Conservation (phyloP, 164 flowering plant genomes). For the Magnolia sinica region DNA sequence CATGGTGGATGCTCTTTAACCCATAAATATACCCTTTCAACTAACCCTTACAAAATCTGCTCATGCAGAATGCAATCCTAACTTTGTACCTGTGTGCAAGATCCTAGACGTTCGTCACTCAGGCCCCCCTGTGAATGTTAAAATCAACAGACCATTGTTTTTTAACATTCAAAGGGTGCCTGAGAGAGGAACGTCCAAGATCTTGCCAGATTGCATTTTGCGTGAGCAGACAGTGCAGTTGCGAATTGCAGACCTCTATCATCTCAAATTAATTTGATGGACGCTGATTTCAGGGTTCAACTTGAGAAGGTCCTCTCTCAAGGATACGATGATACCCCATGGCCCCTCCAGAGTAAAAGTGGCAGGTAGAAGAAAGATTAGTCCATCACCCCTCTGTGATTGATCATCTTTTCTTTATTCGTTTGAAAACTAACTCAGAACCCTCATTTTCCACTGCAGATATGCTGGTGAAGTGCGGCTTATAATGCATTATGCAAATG, state of each 20-base stretch:
- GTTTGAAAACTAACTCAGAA: neutral
- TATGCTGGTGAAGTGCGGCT: constrained; percentile 78
- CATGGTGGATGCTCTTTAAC: neutral
- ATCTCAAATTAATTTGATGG: neutral
- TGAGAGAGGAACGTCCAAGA: too few relatives aligned
- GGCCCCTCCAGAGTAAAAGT: constrained; percentile 66
- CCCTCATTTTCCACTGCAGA: constrained; percentile 33
- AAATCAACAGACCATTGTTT: too few relatives aligned
- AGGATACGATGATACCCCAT: constrained; percentile 72
- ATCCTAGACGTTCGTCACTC: too few relatives aligned
- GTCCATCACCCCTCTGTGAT: neutral
- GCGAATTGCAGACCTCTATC: neutral
- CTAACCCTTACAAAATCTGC: too few relatives aligned
- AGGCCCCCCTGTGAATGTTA: too few relatives aligned
- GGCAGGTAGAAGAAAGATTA: constrained; percentile 45
- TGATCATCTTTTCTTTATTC: neutral
- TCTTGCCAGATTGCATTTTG: neutral
- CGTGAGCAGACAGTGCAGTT: neutral
- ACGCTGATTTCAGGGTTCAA: constrained; percentile 47
- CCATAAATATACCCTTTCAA: too few relatives aligned
- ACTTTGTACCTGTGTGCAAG: too few relatives aligned
- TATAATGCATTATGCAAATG: constrained; percentile 60
- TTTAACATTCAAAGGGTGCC: too few relatives aligned
- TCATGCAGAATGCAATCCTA: too few relatives aligned
- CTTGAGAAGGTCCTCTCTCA: constrained; percentile 67